Evolutionary conservation across 495 filamentous ascomycete species (phyloP), one percentile per base, ranked within the genome.

Genomic region (Letharia columbiana): DNA sequence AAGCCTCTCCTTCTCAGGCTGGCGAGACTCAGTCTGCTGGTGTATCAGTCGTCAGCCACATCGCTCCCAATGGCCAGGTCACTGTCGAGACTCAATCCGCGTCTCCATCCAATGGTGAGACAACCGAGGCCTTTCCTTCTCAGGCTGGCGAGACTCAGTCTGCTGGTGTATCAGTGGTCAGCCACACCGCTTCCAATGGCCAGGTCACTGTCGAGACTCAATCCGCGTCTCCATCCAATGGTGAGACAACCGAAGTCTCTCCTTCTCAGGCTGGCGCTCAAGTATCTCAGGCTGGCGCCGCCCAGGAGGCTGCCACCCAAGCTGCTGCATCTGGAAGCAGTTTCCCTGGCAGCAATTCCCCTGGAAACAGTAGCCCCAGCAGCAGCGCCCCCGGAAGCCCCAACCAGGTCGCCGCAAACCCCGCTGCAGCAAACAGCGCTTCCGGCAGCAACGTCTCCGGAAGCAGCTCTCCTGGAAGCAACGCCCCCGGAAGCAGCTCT

Each of bases 111-210:
- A 61, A 12, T n/a, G 39, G 39, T 23, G 23, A 64, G 62, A 31
- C 35, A 1, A 33, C 13, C 13, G 4, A 18, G n/a, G 15, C 23
- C 18, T 11, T 40, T 15, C n/a, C 58, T 40, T 39, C 58, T 40
- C 58, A 39, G 40, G 58, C 58, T 1, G 31, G 18, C 35, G 28
- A 33, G 12, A 56, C 28, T 33, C 28, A 33, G 6, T 35, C 52
- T 56, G 52, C 52, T 56, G 13, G 11, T 54, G n/a, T 13, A 13
- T 31, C 49, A 13, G 23, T 31, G 2, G 49, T 54, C 23, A 54
- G 23, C 35, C 35, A 31, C n/a, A 62, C 60, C 1, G 39, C 62
- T 33, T n/a, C 62, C 39, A 64, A 57, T 37, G 62, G 62, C 62
- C 23, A 64, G 12, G 62, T 54, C 28, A 45, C 50, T 15, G 17